Conservation (phyloP, 208 protist species). For the Phytomonas sp. region DNA sequence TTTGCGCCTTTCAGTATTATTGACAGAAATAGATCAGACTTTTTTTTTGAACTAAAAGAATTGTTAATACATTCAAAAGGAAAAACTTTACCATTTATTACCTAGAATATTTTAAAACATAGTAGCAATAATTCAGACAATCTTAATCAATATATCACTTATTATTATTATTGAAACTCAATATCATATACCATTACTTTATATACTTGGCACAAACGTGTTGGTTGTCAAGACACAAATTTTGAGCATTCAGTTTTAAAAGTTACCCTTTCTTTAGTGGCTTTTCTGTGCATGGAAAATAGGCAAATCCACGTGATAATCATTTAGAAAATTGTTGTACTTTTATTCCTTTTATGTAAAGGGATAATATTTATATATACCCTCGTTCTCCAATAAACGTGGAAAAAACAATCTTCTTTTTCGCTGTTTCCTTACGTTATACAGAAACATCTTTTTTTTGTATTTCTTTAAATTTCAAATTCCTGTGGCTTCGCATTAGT, state of each 20-base stretch:
- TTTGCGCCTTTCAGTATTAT: conserved; percentile 1
- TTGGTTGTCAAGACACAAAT: neutral
- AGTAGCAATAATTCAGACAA: conserved; percentile 2
- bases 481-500: conserved; percentile 2
- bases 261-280: conserved; percentile 13
- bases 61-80: conserved; percentile 5
- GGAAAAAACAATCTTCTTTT: conserved; percentile 6
- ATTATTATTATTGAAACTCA: conserved; percentile 6
- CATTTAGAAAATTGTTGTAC: conserved; percentile 5
- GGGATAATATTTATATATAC: conserved; percentile 8
- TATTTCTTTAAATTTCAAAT: conserved; percentile 5
- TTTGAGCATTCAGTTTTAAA: conserved; percentile 9
- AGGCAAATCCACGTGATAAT: neutral
- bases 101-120: neutral
- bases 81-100: conserved; percentile 5
- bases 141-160: conserved; percentile 2
- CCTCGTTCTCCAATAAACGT: neutral
- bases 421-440: conserved; percentile 3
- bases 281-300: neutral
- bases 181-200: neutral
- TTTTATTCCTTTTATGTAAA: conserved; percentile 8
- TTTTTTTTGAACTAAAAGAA: conserved; percentile 3
- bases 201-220: neutral
- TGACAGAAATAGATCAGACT: neutral
- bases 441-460: conserved; percentile 13